These are phyloP conservation scores for Monosporascus sp. DNA, from an alignment of 2,329 filamentous ascomycete genomes.

Conservation along the genomic window DNA sequence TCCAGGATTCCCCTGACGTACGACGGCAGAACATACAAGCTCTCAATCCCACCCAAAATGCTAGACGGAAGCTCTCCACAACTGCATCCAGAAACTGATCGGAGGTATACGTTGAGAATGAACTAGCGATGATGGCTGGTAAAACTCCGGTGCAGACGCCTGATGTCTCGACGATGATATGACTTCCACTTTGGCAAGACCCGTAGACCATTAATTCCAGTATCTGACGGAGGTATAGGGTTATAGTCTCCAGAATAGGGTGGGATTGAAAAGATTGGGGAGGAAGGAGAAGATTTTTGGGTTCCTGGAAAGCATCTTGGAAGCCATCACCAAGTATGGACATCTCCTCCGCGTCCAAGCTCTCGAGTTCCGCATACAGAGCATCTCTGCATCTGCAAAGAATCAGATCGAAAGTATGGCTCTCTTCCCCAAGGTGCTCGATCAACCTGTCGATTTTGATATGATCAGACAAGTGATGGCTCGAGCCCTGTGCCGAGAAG, in stretches of 20 bases:
- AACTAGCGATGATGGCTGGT: neutral
- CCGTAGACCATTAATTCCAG: conserved; percentile 2
- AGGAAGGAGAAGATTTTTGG: neutral
- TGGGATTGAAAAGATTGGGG: neutral
- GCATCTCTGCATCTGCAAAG: neutral
- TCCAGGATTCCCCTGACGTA: neutral
- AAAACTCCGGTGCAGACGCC: conserved; percentile 3
- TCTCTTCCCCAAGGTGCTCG: neutral
- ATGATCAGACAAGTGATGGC: conserved; percentile 1
- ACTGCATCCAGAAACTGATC: neutral
- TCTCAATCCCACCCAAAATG: conserved; percentile 2
- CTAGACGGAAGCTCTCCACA: conserved; percentile 1
- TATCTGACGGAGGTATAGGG: conserved; percentile 1
- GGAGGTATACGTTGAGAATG: neutral
- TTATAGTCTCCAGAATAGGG: conserved; percentile 1
- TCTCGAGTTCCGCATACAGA: neutral
- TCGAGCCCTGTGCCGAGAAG: conserved; percentile 4
- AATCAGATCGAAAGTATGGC: neutral
- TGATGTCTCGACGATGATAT: conserved; percentile 1
- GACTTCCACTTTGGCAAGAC: neutral
- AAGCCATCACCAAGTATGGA: neutral
- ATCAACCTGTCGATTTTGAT: neutral
- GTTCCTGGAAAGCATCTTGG: neutral
- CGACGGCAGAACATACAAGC: conserved; percentile 1
- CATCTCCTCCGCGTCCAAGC: neutral